Conservation (phyloP, 257 asterid species). For the Ilex asprella region DNA sequence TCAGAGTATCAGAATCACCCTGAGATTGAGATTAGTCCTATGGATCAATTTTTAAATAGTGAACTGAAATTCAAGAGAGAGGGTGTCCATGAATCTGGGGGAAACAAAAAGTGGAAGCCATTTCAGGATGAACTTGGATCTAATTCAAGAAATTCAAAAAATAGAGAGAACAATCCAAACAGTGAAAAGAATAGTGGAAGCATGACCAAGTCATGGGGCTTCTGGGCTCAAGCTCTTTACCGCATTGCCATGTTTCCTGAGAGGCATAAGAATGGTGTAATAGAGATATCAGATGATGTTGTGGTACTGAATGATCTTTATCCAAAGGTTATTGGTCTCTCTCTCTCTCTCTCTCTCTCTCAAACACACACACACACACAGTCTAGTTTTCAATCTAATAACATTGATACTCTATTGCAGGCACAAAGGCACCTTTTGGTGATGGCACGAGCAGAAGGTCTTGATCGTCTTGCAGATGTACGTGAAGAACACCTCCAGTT, state of each 20-base stretch:
- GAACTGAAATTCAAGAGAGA: conserved; percentile 43
- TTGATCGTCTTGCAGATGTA: conserved; percentile 63
- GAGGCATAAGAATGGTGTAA: conserved; percentile 35
- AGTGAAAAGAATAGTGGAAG: conserved; percentile 14
- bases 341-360: conserved; percentile 7
- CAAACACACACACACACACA: not conserved
- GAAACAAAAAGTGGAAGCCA: conserved; percentile 45
- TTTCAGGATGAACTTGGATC: conserved; percentile 24
- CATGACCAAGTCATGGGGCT: conserved; percentile 40
- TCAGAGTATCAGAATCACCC: conserved; percentile 12
- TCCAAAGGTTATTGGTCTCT: conserved; percentile 64
- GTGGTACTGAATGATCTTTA: conserved; percentile 80
- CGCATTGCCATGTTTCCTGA: conserved; percentile 72
- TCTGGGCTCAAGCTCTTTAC: conserved; percentile 71
- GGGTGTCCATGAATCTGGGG: conserved; percentile 29
- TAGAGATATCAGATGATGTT: conserved; percentile 55
- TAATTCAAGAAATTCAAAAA: conserved; percentile 18
- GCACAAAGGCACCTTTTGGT: conserved; percentile 71
- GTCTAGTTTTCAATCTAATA: not conserved
- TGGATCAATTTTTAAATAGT: conserved; percentile 7
- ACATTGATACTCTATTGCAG: conserved; percentile 26
- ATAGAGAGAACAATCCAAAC: conserved; percentile 9
- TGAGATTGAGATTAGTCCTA: conserved; percentile 1
- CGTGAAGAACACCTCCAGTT: conserved; percentile 48
- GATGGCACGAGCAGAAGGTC: conserved; percentile 64